Evolutionary conservation across 208 protist genomes (phyloP).

Genomic region (Vickermania spadyakhi): DNA sequence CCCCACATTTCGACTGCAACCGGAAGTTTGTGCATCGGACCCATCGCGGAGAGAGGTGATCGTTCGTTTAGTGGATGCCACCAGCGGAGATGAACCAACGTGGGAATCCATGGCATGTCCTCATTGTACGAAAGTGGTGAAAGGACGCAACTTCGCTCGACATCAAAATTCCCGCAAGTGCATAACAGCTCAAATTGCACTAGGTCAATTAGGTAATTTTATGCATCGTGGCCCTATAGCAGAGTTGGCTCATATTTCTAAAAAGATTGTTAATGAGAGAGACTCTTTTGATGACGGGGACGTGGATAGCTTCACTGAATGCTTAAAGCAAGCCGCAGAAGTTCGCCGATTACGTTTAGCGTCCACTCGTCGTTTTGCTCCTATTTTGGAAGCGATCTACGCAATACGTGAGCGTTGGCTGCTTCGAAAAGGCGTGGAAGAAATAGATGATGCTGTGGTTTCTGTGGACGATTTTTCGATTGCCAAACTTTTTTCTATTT

Average conservation of each 20-base stretch:
- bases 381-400: slow-evolving; percentile 76
- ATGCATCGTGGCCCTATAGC: slow-evolving; percentile 67
- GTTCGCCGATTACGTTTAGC: slow-evolving; percentile 72
- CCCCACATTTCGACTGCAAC: slow-evolving; percentile 69
- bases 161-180: slow-evolving; percentile 76
- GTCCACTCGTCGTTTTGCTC: slow-evolving; percentile 62
- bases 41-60: slow-evolving; percentile 62
- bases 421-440: slow-evolving; percentile 41
- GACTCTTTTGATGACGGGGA: slow-evolving; percentile 69
- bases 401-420: slow-evolving; percentile 76
- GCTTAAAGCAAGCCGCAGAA: slow-evolving; percentile 30
- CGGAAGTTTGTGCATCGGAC: too few relatives aligned
- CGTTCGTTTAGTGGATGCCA: slow-evolving; percentile 45
- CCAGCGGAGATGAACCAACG: slow-evolving; percentile 35
- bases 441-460: slow-evolving; percentile 44
- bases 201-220: slow-evolving; percentile 64
- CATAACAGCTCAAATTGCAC: slow-evolving; percentile 79
- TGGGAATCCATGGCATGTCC: slow-evolving; percentile 82
- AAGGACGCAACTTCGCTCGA: slow-evolving; percentile 77
- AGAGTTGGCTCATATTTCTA: slow-evolving; percentile 62
- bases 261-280: slow-evolving; percentile 47
- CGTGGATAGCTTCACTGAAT: slow-evolving; percentile 63
- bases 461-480: slow-evolving; percentile 46
- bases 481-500: slow-evolving; percentile 56
- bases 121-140: slow-evolving; percentile 69